Evolutionary conservation across 805 yeast genomes (phyloP), one percentile per base, ranked within the genome.

Genomic region (Pichia rugopelliculosa): DNA sequence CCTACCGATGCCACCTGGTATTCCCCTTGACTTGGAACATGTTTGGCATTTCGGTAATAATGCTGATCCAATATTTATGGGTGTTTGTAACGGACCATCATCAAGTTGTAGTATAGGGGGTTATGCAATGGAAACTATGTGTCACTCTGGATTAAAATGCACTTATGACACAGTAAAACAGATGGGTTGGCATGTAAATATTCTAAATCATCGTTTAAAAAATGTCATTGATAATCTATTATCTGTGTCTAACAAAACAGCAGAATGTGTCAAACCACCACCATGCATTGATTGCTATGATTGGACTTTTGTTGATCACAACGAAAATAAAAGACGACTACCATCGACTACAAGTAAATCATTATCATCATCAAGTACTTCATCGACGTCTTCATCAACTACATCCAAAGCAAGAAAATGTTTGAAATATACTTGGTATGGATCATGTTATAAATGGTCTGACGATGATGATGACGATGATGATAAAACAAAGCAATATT

Each of bases 21-120:
- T 87, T 13, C 90, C 96, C 0, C 66, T 70, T 8, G 77, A 82
- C 57, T 69, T 79, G 66, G 97, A 90, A 58, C 83, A 87, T 53
- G 77, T 93, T 10, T 93, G 95, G 95, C 97, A 93, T 62, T 70
- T 93, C 60, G 99, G 99, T 3, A 91, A 93, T 62, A 93, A 93
- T 2, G 98, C 96, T 0, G 99, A 93, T 62, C 99, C 99, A 1
- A 87, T 93, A 2, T 93, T 74, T 59, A 84, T 90, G 91, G 99
- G 99, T 0, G 90, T 88, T 9, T 93, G 99, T 63, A 89, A 86
- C 59, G 99, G 99, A 10, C 95, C 93, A 0, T 80, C 91, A 4
- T 83, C 95, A 0, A 67, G 90, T 1, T 93, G 99, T 65, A 82
- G 91, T 50, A 73, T 87, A 9, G 96, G 87, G 1, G 99, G 99